phyloP scores from a whole-genome alignment of 345 rosid species.

The sweet orange (Citrus sinensis) region DNA sequence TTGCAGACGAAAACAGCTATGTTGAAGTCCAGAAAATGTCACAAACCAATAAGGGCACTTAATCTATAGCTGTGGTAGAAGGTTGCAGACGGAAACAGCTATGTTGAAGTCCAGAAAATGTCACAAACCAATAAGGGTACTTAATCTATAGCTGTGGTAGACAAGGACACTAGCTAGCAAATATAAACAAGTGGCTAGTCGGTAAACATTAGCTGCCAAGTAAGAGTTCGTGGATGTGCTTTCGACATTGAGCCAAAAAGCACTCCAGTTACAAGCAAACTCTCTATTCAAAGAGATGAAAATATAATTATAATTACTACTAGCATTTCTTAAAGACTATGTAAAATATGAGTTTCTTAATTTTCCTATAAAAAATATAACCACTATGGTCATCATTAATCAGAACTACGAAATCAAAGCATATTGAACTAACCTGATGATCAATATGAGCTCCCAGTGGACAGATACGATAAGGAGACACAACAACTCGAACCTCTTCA shows the following conservation, averaged over 20 bases:
- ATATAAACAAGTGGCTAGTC: no score
- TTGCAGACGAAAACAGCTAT: background rate
- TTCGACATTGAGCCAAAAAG: background rate
- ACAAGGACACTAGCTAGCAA: no score
- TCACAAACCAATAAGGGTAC: background rate
- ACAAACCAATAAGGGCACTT: background rate
- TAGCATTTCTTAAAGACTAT: background rate
- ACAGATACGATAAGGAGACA: slow-evolving; percentile 88
- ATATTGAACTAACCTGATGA: slow-evolving; percentile 64
- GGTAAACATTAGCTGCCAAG: no score
- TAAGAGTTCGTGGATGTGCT: no score
- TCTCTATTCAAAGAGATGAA: background rate
- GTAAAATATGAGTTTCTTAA: background rate
- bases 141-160: no score
- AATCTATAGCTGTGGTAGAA: no score
- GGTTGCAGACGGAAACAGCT: background rate
- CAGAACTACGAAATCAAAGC: background rate
- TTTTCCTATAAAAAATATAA: background rate
- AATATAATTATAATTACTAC: background rate
- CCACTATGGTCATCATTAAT: background rate
- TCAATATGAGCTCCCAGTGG: slow-evolving; percentile 97
- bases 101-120: background rate
- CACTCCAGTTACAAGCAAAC: background rate
- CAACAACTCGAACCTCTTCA: slow-evolving; percentile 64
- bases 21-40: background rate